phyloP scores from a whole-genome alignment of 2,329 filamentous ascomycete species.

The Claviceps sorghi region DNA sequence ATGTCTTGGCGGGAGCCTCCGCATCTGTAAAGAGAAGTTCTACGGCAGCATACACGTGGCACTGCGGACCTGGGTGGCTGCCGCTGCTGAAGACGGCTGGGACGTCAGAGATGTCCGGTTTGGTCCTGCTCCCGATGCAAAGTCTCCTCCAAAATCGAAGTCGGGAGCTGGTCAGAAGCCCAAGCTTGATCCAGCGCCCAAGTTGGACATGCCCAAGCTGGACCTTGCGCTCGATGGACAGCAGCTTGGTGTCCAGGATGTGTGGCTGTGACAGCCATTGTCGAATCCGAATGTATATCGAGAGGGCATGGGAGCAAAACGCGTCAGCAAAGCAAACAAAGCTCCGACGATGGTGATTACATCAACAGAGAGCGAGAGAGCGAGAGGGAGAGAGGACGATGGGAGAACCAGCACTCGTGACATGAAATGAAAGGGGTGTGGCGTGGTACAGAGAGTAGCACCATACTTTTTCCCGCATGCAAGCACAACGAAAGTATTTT shows the following conservation, averaged over 20 bases:
- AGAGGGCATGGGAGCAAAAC: too few species aligned
- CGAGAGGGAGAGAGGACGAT: too few species aligned
- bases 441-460: too few species aligned
- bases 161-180: slow-evolving; percentile 24
- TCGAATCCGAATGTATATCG: background rate
- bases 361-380: background rate
- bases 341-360: background rate
- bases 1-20: slow-evolving; percentile 67
- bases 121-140: slow-evolving; percentile 35
- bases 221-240: slow-evolving; percentile 30
- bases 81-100: slow-evolving; percentile 79
- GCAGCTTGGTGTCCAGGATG: slow-evolving; percentile 15
- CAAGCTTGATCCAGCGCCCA: slow-evolving; percentile 41
- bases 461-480: too few species aligned
- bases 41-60: slow-evolving; percentile 85
- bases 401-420: too few species aligned
- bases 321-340: background rate
- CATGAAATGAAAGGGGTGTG: too few species aligned
- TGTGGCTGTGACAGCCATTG: slow-evolving; percentile 14
- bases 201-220: slow-evolving; percentile 45
- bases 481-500: too few species aligned
- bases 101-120: slow-evolving; percentile 66
- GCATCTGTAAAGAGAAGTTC: slow-evolving; percentile 95
- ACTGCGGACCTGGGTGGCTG: slow-evolving; percentile 77
- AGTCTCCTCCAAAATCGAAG: slow-evolving; percentile 18